phyloP scores from a whole-genome alignment of 1,284 basidiomycete species.

The Fomitopsis palustris region DNA sequence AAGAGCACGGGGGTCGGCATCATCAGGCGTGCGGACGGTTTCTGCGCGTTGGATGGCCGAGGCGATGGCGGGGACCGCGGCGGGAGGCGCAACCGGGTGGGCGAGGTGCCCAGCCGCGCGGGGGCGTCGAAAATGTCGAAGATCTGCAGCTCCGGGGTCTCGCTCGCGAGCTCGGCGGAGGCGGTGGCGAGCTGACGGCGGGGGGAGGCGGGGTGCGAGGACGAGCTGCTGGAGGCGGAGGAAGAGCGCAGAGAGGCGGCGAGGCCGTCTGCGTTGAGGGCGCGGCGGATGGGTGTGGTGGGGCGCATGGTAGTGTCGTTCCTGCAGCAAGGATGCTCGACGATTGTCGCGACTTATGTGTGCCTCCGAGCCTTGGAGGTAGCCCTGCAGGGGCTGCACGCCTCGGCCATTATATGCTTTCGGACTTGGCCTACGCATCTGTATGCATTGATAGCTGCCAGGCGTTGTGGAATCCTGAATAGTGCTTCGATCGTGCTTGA shows the following conservation, averaged over 20 bases:
- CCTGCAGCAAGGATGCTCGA: neutral
- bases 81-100: conserved; percentile 12
- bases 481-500: neutral
- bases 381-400: neutral
- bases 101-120: conserved; percentile 22
- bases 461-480: neutral
- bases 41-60: neutral
- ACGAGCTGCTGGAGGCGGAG: neutral
- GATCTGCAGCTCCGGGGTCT: conserved; percentile 9
- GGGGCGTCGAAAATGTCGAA: conserved; percentile 31
- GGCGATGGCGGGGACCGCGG: conserved; percentile 9
- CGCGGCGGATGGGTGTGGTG: neutral
- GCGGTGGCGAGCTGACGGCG: neutral
- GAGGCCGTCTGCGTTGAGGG: neutral
- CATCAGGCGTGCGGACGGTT: conserved; percentile 5
- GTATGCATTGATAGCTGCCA: neutral
- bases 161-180: neutral
- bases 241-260: neutral
- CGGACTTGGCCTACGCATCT: neutral
- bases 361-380: neutral
- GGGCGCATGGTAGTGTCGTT: neutral
- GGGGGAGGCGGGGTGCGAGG: neutral
- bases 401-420: neutral
- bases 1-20: conserved; percentile 24
- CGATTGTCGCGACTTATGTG: neutral